Evolutionary conservation across 345 rosid species (phyloP), one percentile per base, ranked within the genome.

Genomic region (Eucalyptus regnans): DNA sequence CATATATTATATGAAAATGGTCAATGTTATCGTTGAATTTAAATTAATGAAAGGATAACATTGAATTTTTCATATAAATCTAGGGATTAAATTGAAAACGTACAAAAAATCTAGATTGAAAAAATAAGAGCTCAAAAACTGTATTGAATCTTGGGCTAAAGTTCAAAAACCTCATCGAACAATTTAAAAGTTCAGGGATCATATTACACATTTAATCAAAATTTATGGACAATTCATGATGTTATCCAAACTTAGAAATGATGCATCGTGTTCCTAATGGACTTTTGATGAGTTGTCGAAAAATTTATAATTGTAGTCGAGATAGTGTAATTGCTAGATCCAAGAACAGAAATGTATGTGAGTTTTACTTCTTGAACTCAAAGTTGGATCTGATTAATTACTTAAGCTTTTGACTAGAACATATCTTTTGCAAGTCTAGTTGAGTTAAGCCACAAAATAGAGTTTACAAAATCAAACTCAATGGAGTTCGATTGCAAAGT

Each of bases 151-250:
- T 56, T 56, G 1, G 27, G 29, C 6, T 56, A 56, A 56, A 56
- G 12, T 56, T 23, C 6, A 56, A 23, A 56, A 23, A 23, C 2
- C 3, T 1, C 12, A 23, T 23, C 23, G 1, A 56, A 56, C 1
- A 23, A 56, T 9, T 22, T 23, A 23, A 23, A 56, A 9, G 0
- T 56, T 23, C 1, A 23, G 0, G 29, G 1, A 23, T 1, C 13
- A 56, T 56, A 56, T 56, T 10, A 56, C 1, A 23, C 10, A 23
- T 23, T 23, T 23, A 13, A 1, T 12, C 6, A 56, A 0, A 23
- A 9, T 9, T 56, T 56, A 0, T 56, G 3, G 29, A 56, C 20
- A 56, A 56, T 56, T 9, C 29, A 23, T 1, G 29, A 9, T 56
- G 13, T 10, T 9, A 56, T 56, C 62, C 5, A n/a, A 64, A 33